Evolutionary conservation across 352 stramenopile genomes (phyloP).

Genomic region (Peronospora belbahrii): DNA sequence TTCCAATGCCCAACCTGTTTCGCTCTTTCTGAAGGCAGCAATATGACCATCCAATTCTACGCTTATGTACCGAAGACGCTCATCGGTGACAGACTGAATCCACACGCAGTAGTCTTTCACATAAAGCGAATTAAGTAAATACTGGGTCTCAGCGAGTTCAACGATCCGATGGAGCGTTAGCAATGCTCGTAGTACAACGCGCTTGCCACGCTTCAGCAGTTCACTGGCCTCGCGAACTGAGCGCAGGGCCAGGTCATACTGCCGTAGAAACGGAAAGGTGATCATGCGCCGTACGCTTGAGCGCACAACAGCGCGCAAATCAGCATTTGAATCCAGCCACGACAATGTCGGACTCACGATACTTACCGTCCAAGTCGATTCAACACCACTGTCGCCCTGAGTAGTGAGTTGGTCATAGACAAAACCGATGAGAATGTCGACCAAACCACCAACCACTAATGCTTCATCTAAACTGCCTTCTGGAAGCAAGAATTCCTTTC

Average conservation of each 20-base stretch:
- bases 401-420: conserved; percentile 94
- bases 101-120: conserved; percentile 91
- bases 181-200: conserved; percentile 84
- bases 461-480: conserved; percentile 47
- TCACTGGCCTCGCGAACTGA: conserved; percentile 75
- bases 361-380: conserved; percentile 95
- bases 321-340: conserved; percentile 86
- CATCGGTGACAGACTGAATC: conserved; percentile 64
- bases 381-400: conserved; percentile 91
- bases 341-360: conserved; percentile 91
- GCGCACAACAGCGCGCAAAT: conserved; percentile 58
- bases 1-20: conserved; percentile 71
- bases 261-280: conserved; percentile 93
- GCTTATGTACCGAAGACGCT: conserved; percentile 31
- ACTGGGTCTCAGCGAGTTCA: conserved; percentile 93
- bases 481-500: conserved; percentile 76
- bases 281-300: conserved; percentile 86
- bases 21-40: conserved; percentile 44
- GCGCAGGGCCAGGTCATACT: conserved; percentile 81
- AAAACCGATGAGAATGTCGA: conserved; percentile 93
- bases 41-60: conserved; percentile 26
- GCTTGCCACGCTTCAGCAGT: conserved; percentile 84
- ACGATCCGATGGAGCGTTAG: conserved; percentile 89
- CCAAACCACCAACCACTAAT: conserved; percentile 72
- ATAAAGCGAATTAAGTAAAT: conserved; percentile 94